Base-by-base conservation (phyloP, 441 rosid genomes). In the Pelargonium cotyledonis region DNA sequence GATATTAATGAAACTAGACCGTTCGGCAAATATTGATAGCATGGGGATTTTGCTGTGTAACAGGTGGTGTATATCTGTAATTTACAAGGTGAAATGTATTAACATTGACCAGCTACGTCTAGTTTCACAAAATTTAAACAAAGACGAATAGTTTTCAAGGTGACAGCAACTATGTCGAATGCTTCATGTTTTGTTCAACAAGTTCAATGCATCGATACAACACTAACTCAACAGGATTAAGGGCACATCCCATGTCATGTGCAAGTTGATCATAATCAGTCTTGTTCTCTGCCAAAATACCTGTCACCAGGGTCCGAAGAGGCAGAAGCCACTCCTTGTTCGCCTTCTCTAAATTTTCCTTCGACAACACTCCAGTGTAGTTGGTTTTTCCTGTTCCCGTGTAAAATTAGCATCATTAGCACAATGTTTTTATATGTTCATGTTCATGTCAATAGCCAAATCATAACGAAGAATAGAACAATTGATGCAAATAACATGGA, bases 151-250 rank as follows among this genome's bases (percentile, higher is more conserved):
- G 47, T 43, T 43, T 8, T 43, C 47, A 10, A 43, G 62, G 5
- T 40, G 19, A 66, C 68, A 8, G 18, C 1, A 43, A 46, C 70
- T 51, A 73, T 5, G 51, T 8, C 11, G 68, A n/a, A 64, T 64
- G 67, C 70, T 81, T 80, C 74, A 91, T 57, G 68, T 67, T 86
- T 68, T 83, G 92, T 81, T 91, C 97, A 3, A 88, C 90, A 60
- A 94, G 97, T 74, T 89, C 96, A n/a, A 91, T 86, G 77, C 99
- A 94, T 14, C 90, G 88, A 68, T 85, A 85, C 41, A 94, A 74
- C 71, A 91, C 97, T 46, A 85, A 15, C 75, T 86, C 92, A 21
- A 91, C 71, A 11, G 90, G 94, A 78, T 87, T 86, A 51, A 91
- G 80, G 70, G 83, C 70, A 62, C 87, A 78, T n/a, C 75, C 63